Conservation (phyloP, 352 stramenopile species). For the Pythium angustatum region DNA sequence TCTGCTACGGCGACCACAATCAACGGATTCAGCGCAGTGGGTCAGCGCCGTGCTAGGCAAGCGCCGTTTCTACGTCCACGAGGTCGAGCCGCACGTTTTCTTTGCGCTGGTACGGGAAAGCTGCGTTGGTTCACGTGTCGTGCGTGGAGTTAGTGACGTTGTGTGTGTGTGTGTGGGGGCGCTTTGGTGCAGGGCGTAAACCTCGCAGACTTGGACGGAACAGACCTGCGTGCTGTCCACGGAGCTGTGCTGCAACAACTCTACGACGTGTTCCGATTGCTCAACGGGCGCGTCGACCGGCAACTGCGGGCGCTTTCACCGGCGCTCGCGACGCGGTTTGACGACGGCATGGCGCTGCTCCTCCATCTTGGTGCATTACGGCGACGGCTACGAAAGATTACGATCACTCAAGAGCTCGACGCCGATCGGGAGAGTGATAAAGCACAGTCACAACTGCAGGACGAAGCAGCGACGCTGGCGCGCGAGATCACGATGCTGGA, state of each 20-base stretch:
- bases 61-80: conserved; percentile 43
- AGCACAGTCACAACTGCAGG: neutral
- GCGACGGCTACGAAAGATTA: conserved; percentile 53
- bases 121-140: too few relatives aligned
- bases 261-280: conserved; percentile 56
- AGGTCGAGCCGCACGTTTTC: conserved; percentile 64
- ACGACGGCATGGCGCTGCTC: conserved; percentile 59
- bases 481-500: conserved; percentile 35
- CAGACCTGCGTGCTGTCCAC: conserved; percentile 39
- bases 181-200: neutral
- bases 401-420: conserved; percentile 31
- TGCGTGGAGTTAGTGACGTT: too few relatives aligned
- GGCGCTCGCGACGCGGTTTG: neutral
- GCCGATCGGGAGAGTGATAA: conserved; percentile 16
- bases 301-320: conserved; percentile 26
- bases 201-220: conserved; percentile 22
- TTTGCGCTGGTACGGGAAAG: conserved; percentile 56
- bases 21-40: conserved; percentile 32
- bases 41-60: conserved; percentile 46
- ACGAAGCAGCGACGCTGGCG: conserved; percentile 17
- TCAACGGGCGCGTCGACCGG: conserved; percentile 54
- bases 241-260: conserved; percentile 42
- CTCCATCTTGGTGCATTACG: conserved; percentile 34
- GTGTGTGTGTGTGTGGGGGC: neutral
- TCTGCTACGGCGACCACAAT: conserved; percentile 26